Evolutionary conservation across 129 eudicot genomes (phyloP), one percentile per base, ranked within the genome.

Genomic region (Pittosporum tobira): DNA sequence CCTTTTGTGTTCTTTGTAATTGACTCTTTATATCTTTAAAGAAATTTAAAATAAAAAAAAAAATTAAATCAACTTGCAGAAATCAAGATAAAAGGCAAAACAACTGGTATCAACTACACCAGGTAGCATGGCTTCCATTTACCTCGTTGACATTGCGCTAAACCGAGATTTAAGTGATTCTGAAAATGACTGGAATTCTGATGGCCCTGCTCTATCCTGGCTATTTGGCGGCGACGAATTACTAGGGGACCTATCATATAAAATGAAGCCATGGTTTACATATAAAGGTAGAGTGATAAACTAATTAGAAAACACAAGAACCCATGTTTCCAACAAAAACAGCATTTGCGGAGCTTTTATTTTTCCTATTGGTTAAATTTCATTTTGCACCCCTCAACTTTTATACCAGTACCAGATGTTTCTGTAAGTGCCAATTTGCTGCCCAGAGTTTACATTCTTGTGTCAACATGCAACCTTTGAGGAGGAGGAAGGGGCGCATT

Each of bases 11-110:
- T 84, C 80, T 91, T 91, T 8, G 96, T 73, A 23, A 91, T 83
- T 5, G 96, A 81, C 14, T 91, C 99, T 78, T 91, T 91, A 82
- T 81, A 91, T 66, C 99, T 91, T n/a, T n/a, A n/a, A n/a, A n/a
- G n/a, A n/a, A n/a, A n/a, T n/a, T n/a, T n/a, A n/a, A n/a, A n/a
- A n/a, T n/a, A n/a, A n/a, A n/a, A n/a, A n/a, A n/a, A n/a, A n/a
- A n/a, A n/a, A n/a, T n/a, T n/a, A n/a, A n/a, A n/a, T n/a, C n/a
- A 14, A 21, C 4, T 1, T 25, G 4, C 28, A 52, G 12, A 15
- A 51, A 51, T 10, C 60, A 55, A 55, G 31, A 20, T 20, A 66
- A 14, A 29, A 12, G 16, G 44, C 26, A 14, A 15, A 22, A 12
- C 19, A 23, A 48, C 15, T 29, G 16, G 25, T 42, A 48, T 19